Base-by-base conservation (phyloP, 768 basidiomycete genomes). In the Kwoniella botswanensis region DNA sequence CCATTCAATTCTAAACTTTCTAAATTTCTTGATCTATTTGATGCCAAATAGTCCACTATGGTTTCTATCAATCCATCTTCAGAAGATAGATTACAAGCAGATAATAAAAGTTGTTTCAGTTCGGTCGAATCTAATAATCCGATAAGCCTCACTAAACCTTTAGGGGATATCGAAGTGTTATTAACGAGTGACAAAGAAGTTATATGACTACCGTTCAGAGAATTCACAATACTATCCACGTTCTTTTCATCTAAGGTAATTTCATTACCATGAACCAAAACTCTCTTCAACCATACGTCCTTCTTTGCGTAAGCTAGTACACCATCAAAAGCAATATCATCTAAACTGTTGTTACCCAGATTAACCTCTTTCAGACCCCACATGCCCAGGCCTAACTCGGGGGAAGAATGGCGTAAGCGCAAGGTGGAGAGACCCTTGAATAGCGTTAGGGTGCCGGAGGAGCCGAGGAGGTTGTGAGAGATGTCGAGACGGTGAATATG, bases 281-380 rank as follows among this genome's bases (percentile, higher is more conserved):
- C 65, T 29, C 71, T 65, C 15, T 65, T 54, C 55, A 76, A 41
- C 10, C 43, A 65, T 4, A 73, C 75, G 67, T 80, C 79, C 57
- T 78, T 78, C 71, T 80, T 80, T 7, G 79, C 79, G 66, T 78
- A 80, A 1, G 64, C 71, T 59, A 78, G 46, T 1, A 80, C 60
- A 1, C 24, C 68, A 41, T 73, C 74, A 4, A 80, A 63, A 26
- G 70, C 74, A 53, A 72, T 68, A 68, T 80, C 79, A 35, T 63
- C 62, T 18, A 80, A 58, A 4, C 26, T 65, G 60, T 80, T 80
- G 11, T 35, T 57, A 4, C 74, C 77, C 26, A 80, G 68, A 64
- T 78, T 80, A 55, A 80, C 64, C 61, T 78, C 75, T 26, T 43
- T 75, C 65, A 80, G 17, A 10, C 77, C 76, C 79, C 79, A 80